Evolutionary conservation across 2,329 filamentous ascomycete genomes (phyloP), one percentile per base, ranked within the genome.

Genomic region (Lecanosticta acicola): DNA sequence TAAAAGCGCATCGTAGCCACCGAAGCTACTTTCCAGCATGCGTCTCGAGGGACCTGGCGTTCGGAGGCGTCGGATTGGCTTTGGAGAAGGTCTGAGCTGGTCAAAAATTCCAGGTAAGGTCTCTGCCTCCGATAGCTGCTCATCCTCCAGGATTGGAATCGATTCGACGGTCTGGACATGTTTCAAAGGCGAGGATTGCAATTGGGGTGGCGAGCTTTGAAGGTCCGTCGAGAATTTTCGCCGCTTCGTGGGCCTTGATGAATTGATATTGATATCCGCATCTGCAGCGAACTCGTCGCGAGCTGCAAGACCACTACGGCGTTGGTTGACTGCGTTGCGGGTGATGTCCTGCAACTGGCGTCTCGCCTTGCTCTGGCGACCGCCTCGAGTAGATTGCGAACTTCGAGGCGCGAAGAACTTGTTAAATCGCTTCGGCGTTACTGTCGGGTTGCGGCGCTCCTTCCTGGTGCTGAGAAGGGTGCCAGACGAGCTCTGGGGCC

Each of bases 351-450:
- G 70, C 51, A 76, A 58, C 50, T 73, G 69, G 48, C 71, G 64
- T 19, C 67, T 68, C 20, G 72, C 71, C 49, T 65, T 68, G 46
- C 67, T 62, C 24, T 54, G 54, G 35, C 58, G 54, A 13, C 48
- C 55, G 20, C 51, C 51, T 38, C 57, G 46, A 16, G 54, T 50
- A 16, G 56, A 58, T 32, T 59, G 53, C 3, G 67, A 64, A n/a
- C 51, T 58, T 38, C 71, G 63, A 9, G 72, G 73, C 10, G 71
- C 73, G 60, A 76, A 76, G 62, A 76, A 76, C 50, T 70, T 68
- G 39, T 61, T 73, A 61, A 76, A 75, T 46, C 73, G 67, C 55
- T 72, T 73, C 4, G 73, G 73, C 1, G 73, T 76, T 52, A 76
- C 72, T 20, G 71, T 72, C 4, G 73, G 72, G 24, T 70, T 68